phyloP scores from a whole-genome alignment of 768 basidiomycete species.

The Leucocoprinus leucothites region DNA sequence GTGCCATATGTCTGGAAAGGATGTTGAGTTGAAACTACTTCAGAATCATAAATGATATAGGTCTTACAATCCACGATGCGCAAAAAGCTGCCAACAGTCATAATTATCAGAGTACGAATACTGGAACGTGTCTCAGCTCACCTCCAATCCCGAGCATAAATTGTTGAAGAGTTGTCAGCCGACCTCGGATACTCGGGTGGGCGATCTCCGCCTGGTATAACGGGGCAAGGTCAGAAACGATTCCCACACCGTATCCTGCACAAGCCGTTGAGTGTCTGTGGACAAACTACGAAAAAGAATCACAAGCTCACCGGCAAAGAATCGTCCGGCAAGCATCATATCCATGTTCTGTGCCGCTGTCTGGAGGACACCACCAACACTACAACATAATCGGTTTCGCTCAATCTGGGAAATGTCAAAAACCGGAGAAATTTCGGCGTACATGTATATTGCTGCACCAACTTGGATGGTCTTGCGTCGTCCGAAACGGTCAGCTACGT shows the following conservation, averaged over 20 bases:
- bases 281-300: neutral
- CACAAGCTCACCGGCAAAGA: slow-evolving; percentile 38
- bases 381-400: slow-evolving; percentile 10
- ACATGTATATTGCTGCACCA: slow-evolving; percentile 39
- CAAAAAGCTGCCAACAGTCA: slow-evolving; percentile 32
- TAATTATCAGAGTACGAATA: neutral
- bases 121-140: slow-evolving; percentile 13
- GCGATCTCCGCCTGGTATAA: slow-evolving; percentile 56
- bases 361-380: slow-evolving; percentile 43
- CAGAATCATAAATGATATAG: neutral
- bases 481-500: slow-evolving; percentile 34
- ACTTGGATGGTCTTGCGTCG: slow-evolving; percentile 37
- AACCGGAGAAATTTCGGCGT: slow-evolving; percentile 5
- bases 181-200: slow-evolving; percentile 52
- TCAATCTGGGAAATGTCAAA: neutral
- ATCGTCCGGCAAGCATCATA: slow-evolving; percentile 48
- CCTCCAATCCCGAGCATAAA: slow-evolving; percentile 51
- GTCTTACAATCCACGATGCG: slow-evolving; percentile 43
- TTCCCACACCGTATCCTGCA: slow-evolving; percentile 39
- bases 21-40: neutral
- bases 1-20: slow-evolving; percentile 35
- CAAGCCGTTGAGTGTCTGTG: neutral
- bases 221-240: slow-evolving; percentile 47
- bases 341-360: slow-evolving; percentile 43
- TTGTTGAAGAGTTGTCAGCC: slow-evolving; percentile 51